Percentiles rank a stretch among this genome's conserved stretches.
Conservation (phyloP, 306 rosid species). For the Malus sieversii region DNA sequence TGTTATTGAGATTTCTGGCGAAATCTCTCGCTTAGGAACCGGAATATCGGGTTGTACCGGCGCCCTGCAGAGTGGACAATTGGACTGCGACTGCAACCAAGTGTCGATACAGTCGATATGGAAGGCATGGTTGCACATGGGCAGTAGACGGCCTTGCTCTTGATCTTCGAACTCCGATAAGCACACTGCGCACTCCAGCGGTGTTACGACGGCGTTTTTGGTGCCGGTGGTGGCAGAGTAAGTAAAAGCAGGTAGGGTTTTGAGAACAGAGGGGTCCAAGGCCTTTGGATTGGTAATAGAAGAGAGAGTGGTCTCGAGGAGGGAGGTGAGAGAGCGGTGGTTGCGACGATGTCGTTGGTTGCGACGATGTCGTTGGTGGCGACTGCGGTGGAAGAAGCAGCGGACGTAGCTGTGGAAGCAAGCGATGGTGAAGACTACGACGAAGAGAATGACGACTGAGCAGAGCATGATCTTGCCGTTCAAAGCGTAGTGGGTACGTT, state of each 20-base stretch:
- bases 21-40: background rate
- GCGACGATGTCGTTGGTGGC: constrained; percentile 11
- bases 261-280: constrained; percentile 34
- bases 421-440: constrained; percentile 13
- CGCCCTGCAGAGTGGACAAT: constrained; percentile 47
- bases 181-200: constrained; percentile 46
- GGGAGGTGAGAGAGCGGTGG: background rate
- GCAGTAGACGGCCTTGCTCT: constrained; percentile 31
- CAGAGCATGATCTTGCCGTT: constrained; percentile 42
- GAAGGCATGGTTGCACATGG: constrained; percentile 43
- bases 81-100: constrained; percentile 49
- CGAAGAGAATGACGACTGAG: constrained; percentile 35
- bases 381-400: constrained; percentile 5
- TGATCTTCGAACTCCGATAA: constrained; percentile 36
- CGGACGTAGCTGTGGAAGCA: constrained; percentile 24
- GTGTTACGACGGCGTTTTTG: background rate
- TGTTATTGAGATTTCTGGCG: background rate
- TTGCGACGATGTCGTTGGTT: constrained; percentile 10
- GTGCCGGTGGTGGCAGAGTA: constrained; percentile 14
- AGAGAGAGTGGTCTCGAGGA: background rate
- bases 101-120: constrained; percentile 37
- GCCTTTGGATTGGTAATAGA: background rate
- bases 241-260: constrained; percentile 29
- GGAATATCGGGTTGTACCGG: constrained; percentile 9
- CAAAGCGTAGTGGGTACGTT: constrained; percentile 16